phyloP scores from a whole-genome alignment of 495 filamentous ascomycete species.

The Stereocaulon alpinum region DNA sequence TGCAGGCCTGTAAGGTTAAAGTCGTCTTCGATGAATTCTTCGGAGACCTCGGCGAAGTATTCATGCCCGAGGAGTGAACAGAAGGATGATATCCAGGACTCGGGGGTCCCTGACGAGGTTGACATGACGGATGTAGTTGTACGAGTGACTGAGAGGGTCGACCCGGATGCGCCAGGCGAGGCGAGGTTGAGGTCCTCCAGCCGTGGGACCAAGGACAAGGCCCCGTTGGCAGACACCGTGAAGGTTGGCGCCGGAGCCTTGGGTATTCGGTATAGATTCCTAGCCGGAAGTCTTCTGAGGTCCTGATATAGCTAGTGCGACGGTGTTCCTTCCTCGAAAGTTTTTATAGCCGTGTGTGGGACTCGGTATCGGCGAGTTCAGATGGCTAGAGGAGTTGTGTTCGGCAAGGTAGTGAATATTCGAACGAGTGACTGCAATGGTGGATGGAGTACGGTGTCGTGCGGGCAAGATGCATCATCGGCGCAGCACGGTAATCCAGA shows the following conservation, averaged over 20 bases:
- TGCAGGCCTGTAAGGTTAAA: conserved; percentile 96
- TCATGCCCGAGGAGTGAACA: conserved; percentile 93
- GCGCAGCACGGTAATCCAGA: conserved; percentile 12
- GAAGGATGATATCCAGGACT: conserved; percentile 96
- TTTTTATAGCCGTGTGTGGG: too few species aligned
- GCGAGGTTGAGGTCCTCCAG: conserved; percentile 21
- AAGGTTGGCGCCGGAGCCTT: conserved; percentile 5
- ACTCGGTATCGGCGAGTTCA: background rate
- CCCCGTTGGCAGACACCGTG: conserved; percentile 24
- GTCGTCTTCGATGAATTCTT: conserved; percentile 99
- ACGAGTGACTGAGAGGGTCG: conserved; percentile 33
- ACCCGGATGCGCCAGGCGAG: conserved; percentile 33
- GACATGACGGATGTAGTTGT: conserved; percentile 46
- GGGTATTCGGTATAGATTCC: conserved; percentile 1
- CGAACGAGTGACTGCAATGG: conserved; percentile 1
- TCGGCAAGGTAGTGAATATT: background rate
- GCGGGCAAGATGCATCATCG: conserved; percentile 16
- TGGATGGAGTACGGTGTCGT: conserved; percentile 3
- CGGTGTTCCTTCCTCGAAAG: background rate
- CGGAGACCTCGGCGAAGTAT: conserved; percentile 96
- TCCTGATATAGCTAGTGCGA: background rate
- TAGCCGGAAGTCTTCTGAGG: background rate
- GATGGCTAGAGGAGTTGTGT: background rate
- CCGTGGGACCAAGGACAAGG: conserved; percentile 17
- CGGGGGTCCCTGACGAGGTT: conserved; percentile 71